phyloP scores from a whole-genome alignment of 805 yeast species.

The Diddensiella transvaalensis region DNA sequence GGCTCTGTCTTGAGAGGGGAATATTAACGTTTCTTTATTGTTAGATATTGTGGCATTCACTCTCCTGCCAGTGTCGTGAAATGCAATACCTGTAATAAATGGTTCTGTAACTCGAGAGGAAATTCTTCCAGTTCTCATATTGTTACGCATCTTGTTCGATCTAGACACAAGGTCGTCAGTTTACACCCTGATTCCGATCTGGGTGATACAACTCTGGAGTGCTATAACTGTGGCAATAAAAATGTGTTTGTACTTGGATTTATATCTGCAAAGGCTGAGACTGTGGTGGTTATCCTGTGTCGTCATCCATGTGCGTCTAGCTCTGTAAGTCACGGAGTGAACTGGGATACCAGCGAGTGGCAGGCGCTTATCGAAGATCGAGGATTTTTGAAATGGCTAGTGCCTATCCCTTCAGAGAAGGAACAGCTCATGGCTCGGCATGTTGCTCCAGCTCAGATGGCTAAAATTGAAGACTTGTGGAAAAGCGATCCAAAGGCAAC shows the following conservation, averaged over 20 bases:
- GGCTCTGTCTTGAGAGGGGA: neutral
- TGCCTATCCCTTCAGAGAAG: conserved; percentile 63
- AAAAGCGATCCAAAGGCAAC: conserved; percentile 66
- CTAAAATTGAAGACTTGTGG: conserved; percentile 79
- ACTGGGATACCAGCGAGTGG: conserved; percentile 91
- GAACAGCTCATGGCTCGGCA: conserved; percentile 52
- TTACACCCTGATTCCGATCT: conserved; percentile 77
- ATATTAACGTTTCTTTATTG: neutral
- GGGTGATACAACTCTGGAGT: conserved; percentile 84
- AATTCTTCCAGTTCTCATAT: conserved; percentile 69
- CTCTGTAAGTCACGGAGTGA: conserved; percentile 56
- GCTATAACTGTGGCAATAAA: conserved; percentile 82
- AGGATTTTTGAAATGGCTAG: conserved; percentile 78
- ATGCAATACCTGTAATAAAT: conserved; percentile 71
- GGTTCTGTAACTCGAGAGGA: conserved; percentile 84
- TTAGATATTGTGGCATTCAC: conserved; percentile 68
- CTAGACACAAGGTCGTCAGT: conserved; percentile 70
- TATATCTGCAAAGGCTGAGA: conserved; percentile 80
- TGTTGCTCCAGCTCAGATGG: conserved; percentile 62
- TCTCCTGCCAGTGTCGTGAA: conserved; percentile 62
- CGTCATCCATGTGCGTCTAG: conserved; percentile 67
- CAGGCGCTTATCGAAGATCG: conserved; percentile 79
- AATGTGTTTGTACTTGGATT: conserved; percentile 81
- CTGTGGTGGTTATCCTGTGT: conserved; percentile 82
- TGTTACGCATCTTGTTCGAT: conserved; percentile 75